A percentile compares a stretch with the other conserved stretches of the same genome.
phyloP scores from a whole-genome alignment of 2,329 filamentous ascomycete species.

The Tolypocladium guangdongense region DNA sequence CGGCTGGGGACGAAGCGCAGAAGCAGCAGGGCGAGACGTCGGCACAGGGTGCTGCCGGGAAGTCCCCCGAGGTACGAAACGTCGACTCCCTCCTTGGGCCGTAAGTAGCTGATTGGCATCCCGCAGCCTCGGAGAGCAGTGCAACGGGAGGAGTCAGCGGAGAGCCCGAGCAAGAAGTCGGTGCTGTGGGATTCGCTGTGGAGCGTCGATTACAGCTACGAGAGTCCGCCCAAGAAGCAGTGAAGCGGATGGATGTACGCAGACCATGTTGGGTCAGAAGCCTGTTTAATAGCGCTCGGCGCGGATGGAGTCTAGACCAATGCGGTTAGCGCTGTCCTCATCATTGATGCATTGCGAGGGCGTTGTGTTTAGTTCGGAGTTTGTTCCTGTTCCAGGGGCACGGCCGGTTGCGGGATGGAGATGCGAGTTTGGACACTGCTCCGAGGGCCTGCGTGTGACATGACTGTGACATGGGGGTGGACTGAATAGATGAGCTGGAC shows the following conservation, averaged over 20 bases:
- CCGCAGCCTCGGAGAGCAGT: conserved; percentile 15
- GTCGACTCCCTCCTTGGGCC: conserved; percentile 42
- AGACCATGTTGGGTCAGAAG: not conserved
- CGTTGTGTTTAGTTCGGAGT: too few relatives aligned
- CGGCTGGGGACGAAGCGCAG: conserved; percentile 3
- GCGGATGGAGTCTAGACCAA: too few relatives aligned
- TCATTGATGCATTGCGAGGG: not conserved
- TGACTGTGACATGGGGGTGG: too few relatives aligned
- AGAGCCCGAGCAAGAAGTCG: conserved; percentile 36
- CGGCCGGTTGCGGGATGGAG: too few relatives aligned
- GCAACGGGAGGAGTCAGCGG: conserved; percentile 26
- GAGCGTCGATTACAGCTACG: conserved; percentile 48
- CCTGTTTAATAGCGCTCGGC: not conserved
- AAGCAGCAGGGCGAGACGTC: conserved; percentile 15
- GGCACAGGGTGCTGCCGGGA: conserved; percentile 10
- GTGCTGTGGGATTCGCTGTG: conserved; percentile 53
- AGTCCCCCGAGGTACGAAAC: conserved; percentile 40
- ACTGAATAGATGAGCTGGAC: too few relatives aligned
- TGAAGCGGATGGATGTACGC: not conserved
- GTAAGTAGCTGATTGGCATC: conserved; percentile 20
- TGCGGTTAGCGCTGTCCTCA: not conserved
- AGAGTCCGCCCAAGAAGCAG: conserved; percentile 24
- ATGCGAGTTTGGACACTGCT: too few relatives aligned
- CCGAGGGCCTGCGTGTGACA: too few relatives aligned
- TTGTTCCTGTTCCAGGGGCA: too few relatives aligned